Evolutionary conservation across 768 basidiomycete genomes (phyloP), one percentile per base, ranked within the genome.

Genomic region (Termitomyces bulborhizus): DNA sequence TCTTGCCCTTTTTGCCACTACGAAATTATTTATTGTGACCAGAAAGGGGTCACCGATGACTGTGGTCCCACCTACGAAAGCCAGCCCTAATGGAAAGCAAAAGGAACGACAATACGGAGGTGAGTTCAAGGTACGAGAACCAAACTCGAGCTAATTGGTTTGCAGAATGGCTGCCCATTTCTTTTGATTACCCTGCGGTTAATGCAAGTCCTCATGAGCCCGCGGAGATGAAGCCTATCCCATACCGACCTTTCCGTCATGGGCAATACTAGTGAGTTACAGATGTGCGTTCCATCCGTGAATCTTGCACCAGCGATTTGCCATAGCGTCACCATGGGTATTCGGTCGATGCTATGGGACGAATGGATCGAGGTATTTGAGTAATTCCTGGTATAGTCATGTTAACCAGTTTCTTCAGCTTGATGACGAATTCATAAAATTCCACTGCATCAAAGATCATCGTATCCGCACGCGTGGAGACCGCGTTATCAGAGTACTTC

Each of bases 321-420:
- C 51, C 4, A 16, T 39, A 64, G 63, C 50, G 54, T 64, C 18
- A 66, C 62, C 8, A 63, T 64, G 65, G 62, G 65, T 16, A 63
- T 65, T 29, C 57, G 64, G 12, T 34, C 60, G 47, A 87, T 89
- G 85, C 72, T 72, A 8, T 90, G 83, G 82, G 75, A 77, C 40
- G 80, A 85, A 51, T 89, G 87, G 88, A 81, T 90, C 45, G 84
- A 88, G 71, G 84, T 83, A 57, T 56, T 34, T 24, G 46, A 26
- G 18, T 31, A n/a, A 37, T 55, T 46, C 18, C 51, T n/a, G 27
- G n/a, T 15, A 13, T 24, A 1, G 5, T 24, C 31, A 15, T 15
- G 13, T 46, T 32, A 11, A 40, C 6, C 26, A 29, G 50, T 34
- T 56, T 24, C 43, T 47, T n/a, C 51, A 84, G 82, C 73, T 88